Evolutionary conservation across 192 early-diverging fungal genomes (phyloP).

Genomic region (Entophlyctis helioformis): DNA sequence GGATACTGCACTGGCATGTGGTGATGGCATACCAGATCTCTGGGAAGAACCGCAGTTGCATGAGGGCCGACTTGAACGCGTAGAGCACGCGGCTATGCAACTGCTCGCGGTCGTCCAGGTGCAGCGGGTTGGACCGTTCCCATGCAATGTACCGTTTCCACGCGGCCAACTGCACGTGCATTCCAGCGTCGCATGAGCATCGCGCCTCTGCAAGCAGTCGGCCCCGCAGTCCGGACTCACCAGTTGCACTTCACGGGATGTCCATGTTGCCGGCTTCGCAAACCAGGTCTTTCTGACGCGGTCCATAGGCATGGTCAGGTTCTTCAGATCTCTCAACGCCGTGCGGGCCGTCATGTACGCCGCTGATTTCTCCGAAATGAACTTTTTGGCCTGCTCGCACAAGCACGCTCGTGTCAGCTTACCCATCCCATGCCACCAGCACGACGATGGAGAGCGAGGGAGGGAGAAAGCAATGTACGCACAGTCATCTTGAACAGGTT

Average conservation of each 20-base stretch:
- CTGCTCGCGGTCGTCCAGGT: conserved; percentile 46
- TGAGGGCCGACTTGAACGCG: conserved; percentile 77
- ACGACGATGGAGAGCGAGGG: too few relatives aligned
- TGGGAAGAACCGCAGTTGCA: conserved; percentile 74
- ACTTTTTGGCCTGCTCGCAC: conserved; percentile 86
- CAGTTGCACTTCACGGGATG: conserved; percentile 46
- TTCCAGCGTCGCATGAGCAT: too few relatives aligned
- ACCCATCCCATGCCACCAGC: too few relatives aligned
- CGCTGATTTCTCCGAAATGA: conserved; percentile 70
- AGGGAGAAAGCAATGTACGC: too few relatives aligned
- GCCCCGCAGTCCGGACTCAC: conserved; percentile 27
- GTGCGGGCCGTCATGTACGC: conserved; percentile 91
- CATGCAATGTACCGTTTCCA: conserved; percentile 88
- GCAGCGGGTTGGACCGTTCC: conserved; percentile 81
- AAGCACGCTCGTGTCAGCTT: too few relatives aligned
- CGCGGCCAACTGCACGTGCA: conserved; percentile 32
- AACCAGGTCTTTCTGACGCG: conserved; percentile 41
- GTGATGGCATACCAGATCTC: conserved; percentile 82
- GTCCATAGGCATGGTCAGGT: conserved; percentile 66
- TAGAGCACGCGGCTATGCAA: conserved; percentile 63
- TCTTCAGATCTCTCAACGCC: conserved; percentile 66
- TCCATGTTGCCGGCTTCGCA: conserved; percentile 73
- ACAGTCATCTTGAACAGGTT: conserved; percentile 69
- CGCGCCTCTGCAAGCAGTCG: not conserved
- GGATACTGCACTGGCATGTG: too few relatives aligned